These are phyloP conservation scores for Aspergillus sclerotiicarbonarius DNA, from an alignment of 495 filamentous ascomycete species.

Conservation along the genomic window DNA sequence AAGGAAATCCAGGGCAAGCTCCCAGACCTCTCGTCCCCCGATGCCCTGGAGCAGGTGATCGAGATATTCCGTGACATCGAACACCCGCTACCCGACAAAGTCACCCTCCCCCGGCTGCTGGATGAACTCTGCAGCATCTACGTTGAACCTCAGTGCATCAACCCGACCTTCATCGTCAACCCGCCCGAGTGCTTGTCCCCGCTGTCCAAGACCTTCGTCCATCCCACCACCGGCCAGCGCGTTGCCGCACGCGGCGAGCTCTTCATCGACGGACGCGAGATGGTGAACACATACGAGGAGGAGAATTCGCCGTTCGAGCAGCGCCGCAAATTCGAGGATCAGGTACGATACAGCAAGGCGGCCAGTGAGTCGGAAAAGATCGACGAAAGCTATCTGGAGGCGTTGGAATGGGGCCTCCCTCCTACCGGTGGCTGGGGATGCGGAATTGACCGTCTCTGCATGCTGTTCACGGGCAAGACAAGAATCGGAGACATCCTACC, in stretches of 20 bases:
- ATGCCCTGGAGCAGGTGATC: constrained; percentile 56
- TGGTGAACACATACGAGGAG: constrained; percentile 96
- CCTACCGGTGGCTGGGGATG: constrained; percentile 96
- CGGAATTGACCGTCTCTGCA: constrained; percentile 83
- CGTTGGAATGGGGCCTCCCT: constrained; percentile 83
- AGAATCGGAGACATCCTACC: constrained; percentile 79
- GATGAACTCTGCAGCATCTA: constrained; percentile 75
- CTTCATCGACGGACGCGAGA: constrained; percentile 74
- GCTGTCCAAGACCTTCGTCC: constrained; percentile 77
- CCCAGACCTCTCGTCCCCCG: constrained; percentile 60
- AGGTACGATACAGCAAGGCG: constrained; percentile 44
- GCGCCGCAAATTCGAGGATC: constrained; percentile 73
- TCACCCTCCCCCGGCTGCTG: constrained; percentile 76
- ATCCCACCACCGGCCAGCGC: constrained; percentile 59
- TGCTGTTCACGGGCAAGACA: constrained; percentile 75
- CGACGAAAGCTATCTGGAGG: constrained; percentile 81
- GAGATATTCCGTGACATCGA: constrained; percentile 55
- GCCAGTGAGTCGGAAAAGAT: constrained; percentile 46
- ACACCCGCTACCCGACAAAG: constrained; percentile 48
- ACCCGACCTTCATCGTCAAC: constrained; percentile 86
- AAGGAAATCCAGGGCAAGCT: constrained; percentile 58
- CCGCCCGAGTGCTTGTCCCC: constrained; percentile 91
- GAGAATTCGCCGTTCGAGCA: constrained; percentile 92
- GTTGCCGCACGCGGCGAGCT: constrained; percentile 84
- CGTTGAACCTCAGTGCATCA: constrained; percentile 67